A percentile compares a stretch with the other conserved stretches of the same genome.
These are phyloP conservation scores for Bryum argenteum DNA, from an alignment of 225 moss, liverwort and hornwort species.

Conservation along the genomic window DNA sequence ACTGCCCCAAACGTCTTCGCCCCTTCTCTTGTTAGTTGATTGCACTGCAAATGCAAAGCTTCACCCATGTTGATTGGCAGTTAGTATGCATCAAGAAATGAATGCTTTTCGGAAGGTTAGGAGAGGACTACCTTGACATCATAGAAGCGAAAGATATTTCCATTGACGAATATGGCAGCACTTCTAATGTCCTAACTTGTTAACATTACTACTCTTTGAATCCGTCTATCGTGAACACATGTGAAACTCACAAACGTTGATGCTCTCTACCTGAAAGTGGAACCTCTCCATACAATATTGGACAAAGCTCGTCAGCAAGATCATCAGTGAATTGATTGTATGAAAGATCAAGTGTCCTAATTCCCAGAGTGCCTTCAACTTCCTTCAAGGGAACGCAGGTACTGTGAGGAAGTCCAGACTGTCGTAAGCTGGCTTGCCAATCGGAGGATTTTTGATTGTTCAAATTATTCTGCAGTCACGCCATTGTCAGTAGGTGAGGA, in stretches of 20 bases:
- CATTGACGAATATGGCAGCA: not conserved
- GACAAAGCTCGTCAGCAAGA: constrained; percentile 49
- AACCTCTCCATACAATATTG: constrained; percentile 34
- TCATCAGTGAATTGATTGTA: constrained; percentile 46
- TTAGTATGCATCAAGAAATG: constrained; percentile 31
- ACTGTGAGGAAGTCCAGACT: constrained; percentile 10
- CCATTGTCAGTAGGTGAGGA: constrained; percentile 18
- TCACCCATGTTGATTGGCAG: constrained; percentile 31
- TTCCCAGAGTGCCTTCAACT: constrained; percentile 23
- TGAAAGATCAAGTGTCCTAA: constrained; percentile 45
- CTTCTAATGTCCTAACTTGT: not conserved
- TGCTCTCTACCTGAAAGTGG: constrained; percentile 38
- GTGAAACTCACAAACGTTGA: not conserved
- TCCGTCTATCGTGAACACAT: not conserved
- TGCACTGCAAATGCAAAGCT: constrained; percentile 76
- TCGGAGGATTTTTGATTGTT: not conserved
- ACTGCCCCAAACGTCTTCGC: constrained; percentile 53
- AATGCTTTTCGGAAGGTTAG: not conserved
- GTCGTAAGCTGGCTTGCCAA: constrained; percentile 43
- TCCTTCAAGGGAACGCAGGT: constrained; percentile 28
- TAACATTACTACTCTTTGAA: not conserved
- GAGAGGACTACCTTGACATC: constrained; percentile 15
- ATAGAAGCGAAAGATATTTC: not conserved
- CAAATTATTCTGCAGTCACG: constrained; percentile 28
- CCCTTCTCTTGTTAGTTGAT: constrained; percentile 58